Percentiles rank a stretch among this genome's conserved stretches.
Conservation (phyloP, 177 flowering plant genomes). For the Vitis hybrid region DNA sequence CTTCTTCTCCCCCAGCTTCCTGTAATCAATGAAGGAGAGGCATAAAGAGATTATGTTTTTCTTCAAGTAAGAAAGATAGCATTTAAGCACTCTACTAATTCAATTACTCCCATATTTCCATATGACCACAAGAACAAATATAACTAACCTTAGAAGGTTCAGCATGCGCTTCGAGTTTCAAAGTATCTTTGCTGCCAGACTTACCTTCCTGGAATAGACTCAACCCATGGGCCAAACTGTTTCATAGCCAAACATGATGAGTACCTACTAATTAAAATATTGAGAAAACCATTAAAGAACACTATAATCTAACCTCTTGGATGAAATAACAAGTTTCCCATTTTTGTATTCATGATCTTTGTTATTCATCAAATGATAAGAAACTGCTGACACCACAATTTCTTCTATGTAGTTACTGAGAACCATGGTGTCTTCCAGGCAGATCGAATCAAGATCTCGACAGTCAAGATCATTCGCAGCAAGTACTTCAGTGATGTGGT, state of each 20-base stretch:
- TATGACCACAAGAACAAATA: background rate
- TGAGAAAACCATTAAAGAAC: slow-evolving; percentile 1
- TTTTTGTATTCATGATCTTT: slow-evolving; percentile 79
- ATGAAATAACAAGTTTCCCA: slow-evolving; percentile 87
- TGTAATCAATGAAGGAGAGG: slow-evolving; percentile 11
- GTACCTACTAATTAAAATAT: background rate
- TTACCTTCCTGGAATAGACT: slow-evolving; percentile 79
- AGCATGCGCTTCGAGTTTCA: slow-evolving; percentile 50
- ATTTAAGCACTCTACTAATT: background rate
- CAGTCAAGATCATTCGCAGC: slow-evolving; percentile 88
- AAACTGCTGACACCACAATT: slow-evolving; percentile 90
- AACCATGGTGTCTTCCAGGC: slow-evolving; percentile 63
- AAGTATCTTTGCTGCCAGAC: slow-evolving; percentile 38
- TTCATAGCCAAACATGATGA: slow-evolving; percentile 6
- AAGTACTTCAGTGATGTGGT: slow-evolving; percentile 90
- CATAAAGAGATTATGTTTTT: background rate
- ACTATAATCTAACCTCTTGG: slow-evolving; percentile 55
- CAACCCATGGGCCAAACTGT: slow-evolving; percentile 92
- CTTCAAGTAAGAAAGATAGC: background rate
- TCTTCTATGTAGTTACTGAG: slow-evolving; percentile 86
- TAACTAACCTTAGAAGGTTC: slow-evolving; percentile 57
- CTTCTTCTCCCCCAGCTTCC: slow-evolving; percentile 37
- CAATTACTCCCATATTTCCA: background rate
- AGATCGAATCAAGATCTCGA: slow-evolving; percentile 80
- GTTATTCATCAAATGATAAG: slow-evolving; percentile 88